Conservation (phyloP, 129 eudicot species). For the Flaveria ramosissima region DNA sequence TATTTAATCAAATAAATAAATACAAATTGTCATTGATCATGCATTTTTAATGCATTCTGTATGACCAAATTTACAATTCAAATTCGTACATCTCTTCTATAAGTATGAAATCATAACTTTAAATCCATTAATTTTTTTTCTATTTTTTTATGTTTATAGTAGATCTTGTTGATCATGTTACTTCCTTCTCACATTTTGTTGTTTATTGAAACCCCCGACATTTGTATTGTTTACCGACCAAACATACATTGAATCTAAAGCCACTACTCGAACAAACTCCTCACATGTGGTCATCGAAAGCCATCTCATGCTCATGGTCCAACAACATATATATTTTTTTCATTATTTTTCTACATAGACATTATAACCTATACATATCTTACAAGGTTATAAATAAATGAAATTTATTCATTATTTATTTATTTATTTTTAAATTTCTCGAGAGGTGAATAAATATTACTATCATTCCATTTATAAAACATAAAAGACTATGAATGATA, state of each 20-base stretch:
- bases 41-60: not conserved
- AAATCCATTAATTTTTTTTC: no score
- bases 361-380: no score
- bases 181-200: not conserved
- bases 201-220: conserved; percentile 12
- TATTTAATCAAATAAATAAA: conserved; percentile 4
- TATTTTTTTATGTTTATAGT: not conserved
- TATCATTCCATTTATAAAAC: no score
- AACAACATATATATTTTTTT: not conserved
- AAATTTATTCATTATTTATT: no score
- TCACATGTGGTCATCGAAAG: conserved; percentile 37
- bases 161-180: conserved; percentile 11
- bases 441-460: not conserved
- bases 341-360: no score
- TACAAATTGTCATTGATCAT: not conserved
- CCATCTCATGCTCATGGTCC: conserved; percentile 32
- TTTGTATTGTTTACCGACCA: conserved; percentile 8
- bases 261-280: conserved; percentile 25
- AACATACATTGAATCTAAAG: conserved; percentile 37
- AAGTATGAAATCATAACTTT: no score
- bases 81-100: not conserved
- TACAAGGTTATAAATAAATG: no score
- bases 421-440: no score
- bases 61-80: not conserved
- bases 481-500: no score